These are phyloP conservation scores for Russula dissimulans DNA, from an alignment of 768 basidiomycete genomes.

Conservation along the genomic window DNA sequence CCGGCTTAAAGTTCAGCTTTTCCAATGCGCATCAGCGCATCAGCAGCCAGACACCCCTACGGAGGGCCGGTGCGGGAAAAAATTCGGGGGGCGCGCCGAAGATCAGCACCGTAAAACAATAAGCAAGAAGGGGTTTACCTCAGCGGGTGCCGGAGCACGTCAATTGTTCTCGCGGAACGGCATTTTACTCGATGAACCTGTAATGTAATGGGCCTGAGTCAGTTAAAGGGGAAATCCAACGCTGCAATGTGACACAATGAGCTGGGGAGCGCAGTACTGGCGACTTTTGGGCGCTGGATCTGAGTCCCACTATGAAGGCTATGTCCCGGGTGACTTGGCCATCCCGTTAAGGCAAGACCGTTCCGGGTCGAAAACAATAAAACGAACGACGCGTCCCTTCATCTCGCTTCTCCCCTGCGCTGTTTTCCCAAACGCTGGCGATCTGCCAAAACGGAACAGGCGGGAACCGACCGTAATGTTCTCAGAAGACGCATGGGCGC, in stretches of 20 bases:
- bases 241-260: conserved; percentile 7
- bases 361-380: conserved; percentile 12
- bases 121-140: conserved; percentile 16
- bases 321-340: background rate
- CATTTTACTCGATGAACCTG: conserved; percentile 1
- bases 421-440: background rate
- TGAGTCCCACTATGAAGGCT: background rate
- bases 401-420: background rate
- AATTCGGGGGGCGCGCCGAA: background rate
- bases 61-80: background rate
- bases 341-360: conserved; percentile 12
- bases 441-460: background rate
- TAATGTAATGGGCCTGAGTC: conserved; percentile 2
- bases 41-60: background rate
- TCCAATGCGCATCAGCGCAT: background rate
- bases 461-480: background rate
- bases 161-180: conserved; percentile 17
- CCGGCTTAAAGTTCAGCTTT: conserved; percentile 1
- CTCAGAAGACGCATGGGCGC: background rate
- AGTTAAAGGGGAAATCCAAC: conserved; percentile 8
- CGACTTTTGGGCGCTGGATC: background rate
- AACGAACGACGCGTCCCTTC: background rate
- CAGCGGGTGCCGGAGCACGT: conserved; percentile 8
- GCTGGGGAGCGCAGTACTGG: background rate
- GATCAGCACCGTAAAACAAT: conserved; percentile 14